phyloP scores from a whole-genome alignment of 2,329 filamentous ascomycete species.

The Colletotrichum siamense region DNA sequence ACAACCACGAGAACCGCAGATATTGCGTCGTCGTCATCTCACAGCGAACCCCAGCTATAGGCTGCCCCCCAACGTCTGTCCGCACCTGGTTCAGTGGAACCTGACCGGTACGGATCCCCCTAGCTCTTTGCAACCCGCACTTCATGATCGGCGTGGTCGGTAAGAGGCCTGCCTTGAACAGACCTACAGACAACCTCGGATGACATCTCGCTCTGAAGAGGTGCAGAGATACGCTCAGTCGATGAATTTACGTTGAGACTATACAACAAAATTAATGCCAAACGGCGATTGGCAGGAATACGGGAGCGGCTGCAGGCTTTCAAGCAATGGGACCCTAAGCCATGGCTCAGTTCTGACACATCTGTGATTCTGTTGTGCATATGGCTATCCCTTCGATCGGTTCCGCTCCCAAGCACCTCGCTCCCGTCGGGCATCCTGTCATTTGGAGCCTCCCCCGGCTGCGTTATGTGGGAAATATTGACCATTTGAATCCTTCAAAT shows the following conservation, averaged over 20 bases:
- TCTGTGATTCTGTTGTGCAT: slow-evolving; percentile 3
- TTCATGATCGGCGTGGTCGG: neutral
- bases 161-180: neutral
- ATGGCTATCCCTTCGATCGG: slow-evolving; percentile 6
- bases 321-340: neutral
- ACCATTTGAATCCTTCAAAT: neutral
- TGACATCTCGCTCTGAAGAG: neutral
- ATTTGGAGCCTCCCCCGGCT: neutral
- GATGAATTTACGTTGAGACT: neutral
- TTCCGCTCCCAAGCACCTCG: neutral
- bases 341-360: neutral
- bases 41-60: neutral
- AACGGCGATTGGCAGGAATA: slow-evolving; percentile 2
- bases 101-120: neutral
- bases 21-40: neutral
- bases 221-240: neutral
- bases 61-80: neutral
- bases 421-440: neutral
- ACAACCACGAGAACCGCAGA: neutral
- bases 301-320: neutral
- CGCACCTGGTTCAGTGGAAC: neutral
- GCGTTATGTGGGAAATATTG: neutral
- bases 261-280: neutral
- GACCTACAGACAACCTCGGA: neutral
- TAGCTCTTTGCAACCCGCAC: neutral